Evolutionary conservation across 768 basidiomycete genomes (phyloP), one percentile per base, ranked within the genome.

Genomic region (Gelatoporia subvermispora): DNA sequence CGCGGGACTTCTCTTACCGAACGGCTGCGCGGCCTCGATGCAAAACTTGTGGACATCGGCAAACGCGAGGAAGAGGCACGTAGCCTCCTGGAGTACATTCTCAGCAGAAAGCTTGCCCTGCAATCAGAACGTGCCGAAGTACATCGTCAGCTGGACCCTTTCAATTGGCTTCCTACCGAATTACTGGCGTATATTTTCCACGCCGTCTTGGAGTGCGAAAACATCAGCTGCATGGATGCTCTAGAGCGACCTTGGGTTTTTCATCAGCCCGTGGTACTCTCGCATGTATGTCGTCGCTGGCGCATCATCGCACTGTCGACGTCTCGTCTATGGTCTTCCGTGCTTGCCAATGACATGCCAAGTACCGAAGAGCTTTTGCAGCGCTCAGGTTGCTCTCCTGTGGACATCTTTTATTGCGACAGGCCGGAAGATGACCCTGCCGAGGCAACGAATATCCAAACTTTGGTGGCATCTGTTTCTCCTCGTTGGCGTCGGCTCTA

Each of bases 271-370:
- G 4, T 48, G 24, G 31, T 23, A 10, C 16, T 48, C 8, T 40
- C 76, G 0, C 77, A 78, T 47, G 74, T 78, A 23, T 79, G 72
- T 56, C 68, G 62, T 41, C 66, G 65, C 49, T 82, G 79, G 79
- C 73, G 79, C 15, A 57, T 54, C 23, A 61, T 78, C 23, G 69
- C 71, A 4, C 62, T 80, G 18, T 53, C 60, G 16, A 72, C 72
- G 5, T 66, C 77, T 3, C 47, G 54, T 7, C 66, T 81, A 17
- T 82, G 79, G 79, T 65, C 72, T 7, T 60, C 57, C 25, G 60
- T 77, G 22, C 61, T 58, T 9, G 65, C 62, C 47, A 60, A 41
- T 2, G 20, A 23, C 16, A 20, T 8, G 22, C 17, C 13, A 28
- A 34, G 10, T 5, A 9, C 31, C 23, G 11, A 16, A 13, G n/a